Evolutionary conservation across 2,329 filamentous ascomycete genomes (phyloP), one percentile per base, ranked within the genome.

Genomic region (Epichloe aotearoae): DNA sequence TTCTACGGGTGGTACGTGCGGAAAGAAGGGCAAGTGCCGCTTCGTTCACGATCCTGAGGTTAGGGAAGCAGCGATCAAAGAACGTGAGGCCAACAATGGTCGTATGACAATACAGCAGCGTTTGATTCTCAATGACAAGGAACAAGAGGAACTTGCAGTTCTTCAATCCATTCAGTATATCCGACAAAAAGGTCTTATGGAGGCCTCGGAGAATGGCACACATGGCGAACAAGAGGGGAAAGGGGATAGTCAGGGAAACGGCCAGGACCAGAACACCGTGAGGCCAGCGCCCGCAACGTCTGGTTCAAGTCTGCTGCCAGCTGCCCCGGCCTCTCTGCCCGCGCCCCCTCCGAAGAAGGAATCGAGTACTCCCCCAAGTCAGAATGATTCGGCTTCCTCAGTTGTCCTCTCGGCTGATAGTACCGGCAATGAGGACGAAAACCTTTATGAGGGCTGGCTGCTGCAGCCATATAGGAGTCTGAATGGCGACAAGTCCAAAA

Each of bases 11-110:
- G 81, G 81, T 54, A 81, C 73, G 52, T 84, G 81, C 66, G 81
- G 80, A 49, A 84, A 84, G 74, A 83, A 83, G 75, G 79, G 79
- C 79, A 84, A 84, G 79, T 84, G 81, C 71, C 81, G 81, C 68
- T 84, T 84, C 67, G 79, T 83, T 56, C 81, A 84, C 64, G 81
- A 84, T 62, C 73, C 75, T 17, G 75, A 76, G 55, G 76, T 82
- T 52, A 74, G 81, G 57, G 78, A 81, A 59, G 77, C 77, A 56
- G 80, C 80, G 52, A 70, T 84, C 46, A 76, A 74, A 59, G 80
- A 83, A 62, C 76, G 80, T 53, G 79, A 81, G 58, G 72, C 74
- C 59, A 84, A 84, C 58, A 79, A 81, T 53, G 81, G 81, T 45
- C 76, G 77, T 47, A 75, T 83, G 66, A 84, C 81, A 4, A 74